Evolutionary conservation across 345 rosid genomes (phyloP), one percentile per base, ranked within the genome.

Genomic region (Eucalyptus guilfoylei): DNA sequence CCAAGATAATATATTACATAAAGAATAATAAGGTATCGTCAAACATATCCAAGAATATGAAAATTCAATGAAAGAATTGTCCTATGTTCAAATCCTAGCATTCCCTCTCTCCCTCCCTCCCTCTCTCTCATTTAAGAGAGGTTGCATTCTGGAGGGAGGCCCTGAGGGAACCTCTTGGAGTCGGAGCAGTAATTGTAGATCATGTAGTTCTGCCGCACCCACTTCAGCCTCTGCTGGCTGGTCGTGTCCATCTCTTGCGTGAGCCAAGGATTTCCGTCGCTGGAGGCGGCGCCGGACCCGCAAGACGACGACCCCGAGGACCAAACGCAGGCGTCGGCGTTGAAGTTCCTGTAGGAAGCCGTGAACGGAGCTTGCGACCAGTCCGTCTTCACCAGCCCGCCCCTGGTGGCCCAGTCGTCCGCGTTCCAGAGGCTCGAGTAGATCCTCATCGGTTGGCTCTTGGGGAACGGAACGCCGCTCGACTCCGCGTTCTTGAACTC

Each of bases 371-470:
- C 96, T 72, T 91, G 89, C 44, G 89, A 95, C 96, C 96, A 95
- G 80, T 96, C 95, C 2, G 89, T 95, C 92, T 96, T 96, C n/a
- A 95, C 94, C 16, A 92, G 92, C 4, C 98, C 97, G 40, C 96
- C 96, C 85, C 96, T 91, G 2, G 98, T 96, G 6, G 96, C 96
- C 98, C 97, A 96, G 58, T 95, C 94, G 88, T 96, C 97, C 30
- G 93, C 96, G 87, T 95, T 95, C 96, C 97, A 95, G 9, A 95
- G 91, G 64, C 94, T 94, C 21, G 95, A 94, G 91, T 94, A 92
- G 24, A 94, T 72, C 87, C 92, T 93, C 96, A 96, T 95, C 14
- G 96, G 90, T 80, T 95, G 96, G 89, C 88, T 93, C 91, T 92
- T 93, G 7, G 96, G 98, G 72, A 91, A 94, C 17, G 96, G 89